Base-by-base conservation (phyloP, 305 asterid species). In the Fraxinus greggii region DNA sequence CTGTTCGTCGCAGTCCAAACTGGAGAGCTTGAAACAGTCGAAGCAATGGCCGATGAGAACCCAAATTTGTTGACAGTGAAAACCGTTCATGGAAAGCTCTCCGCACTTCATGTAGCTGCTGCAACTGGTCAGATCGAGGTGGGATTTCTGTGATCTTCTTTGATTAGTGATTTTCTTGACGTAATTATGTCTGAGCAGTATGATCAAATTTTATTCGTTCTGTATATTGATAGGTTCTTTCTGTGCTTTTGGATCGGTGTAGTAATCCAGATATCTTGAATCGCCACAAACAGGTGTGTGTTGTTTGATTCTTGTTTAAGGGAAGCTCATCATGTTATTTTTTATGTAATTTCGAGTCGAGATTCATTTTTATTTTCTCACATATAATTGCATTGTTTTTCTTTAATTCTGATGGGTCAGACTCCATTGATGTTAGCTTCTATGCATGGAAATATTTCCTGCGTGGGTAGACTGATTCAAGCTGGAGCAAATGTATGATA, bases 381-480 rank as follows among this genome's bases (percentile, higher is more conserved):
- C 19, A 45, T 3, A 13, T 13, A 3, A 76, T 65, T 82, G 15
- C 65, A 26, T 42, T 79, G 26, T 56, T 81, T 73, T 72, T 40
- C 40, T 33, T 85, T 61, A 72, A 75, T 76, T 82, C 15, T 78
- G 79, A 56, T 89, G 88, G 81, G 35, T 86, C 86, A 93, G 98
- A 92, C 98, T 45, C 98, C 98, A 87, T 87, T 93, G 88, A 95
- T 93, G 98, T 84, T 95, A 82, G 98, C 97, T 87, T 95, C 98
- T 23, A 92, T 95, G 89, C 91, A 91, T 74, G 98, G 98, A 61
- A 89, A 91, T 78, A 79, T 85, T 72, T 85, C 92, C 15, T 94
- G 95, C 35, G 89, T 89, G 84, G 92, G 92, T 81, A 89, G 88
- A 86, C 86, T 94, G 76, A 87, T 93, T 88, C 89, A 92, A 83